Evolutionary conservation across 345 rosid genomes (phyloP), one percentile per base, ranked within the genome.

Genomic region (Lepidium africanum): DNA sequence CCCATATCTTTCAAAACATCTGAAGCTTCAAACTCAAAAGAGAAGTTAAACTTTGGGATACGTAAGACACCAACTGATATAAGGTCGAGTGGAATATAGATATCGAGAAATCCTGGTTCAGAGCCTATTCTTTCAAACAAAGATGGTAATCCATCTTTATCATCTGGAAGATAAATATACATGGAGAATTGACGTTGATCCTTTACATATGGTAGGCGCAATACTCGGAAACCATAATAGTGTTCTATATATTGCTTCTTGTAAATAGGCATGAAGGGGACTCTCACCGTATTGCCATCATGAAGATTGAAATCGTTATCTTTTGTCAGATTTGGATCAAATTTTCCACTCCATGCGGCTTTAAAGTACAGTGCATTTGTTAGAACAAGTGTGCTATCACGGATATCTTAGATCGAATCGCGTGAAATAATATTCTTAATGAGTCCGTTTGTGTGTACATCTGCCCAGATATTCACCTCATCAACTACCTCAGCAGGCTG

Each of bases 281-380:
- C 92, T 10, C 64, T 61, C 63, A 85, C 80, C n/a, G 79, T 60
- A 63, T 61, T 74, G 10, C 86, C 92, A 63, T 78, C 67, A 21
- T 75, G 63, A 63, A 85, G 91, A 67, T 83, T 64, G 67, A 90
- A 90, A 56, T 87, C 92, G 37, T 67, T 2, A 19, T 85, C 83
- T 59, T 80, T 70, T 25, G 87, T 82, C 39, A 65, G 50, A 0
- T 77, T 71, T 7, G 77, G 55, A 76, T 86, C 80, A 5, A 90
- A 86, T 59, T 72, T 81, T 11, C 78, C 77, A 47, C 38, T 71
- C 92, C 97, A 90, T 68, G 81, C 75, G 60, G 85, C 92, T 72
- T 86, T 86, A 76, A 87, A 90, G 41, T 90, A 90, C 8, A 90
- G 72, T 9, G 89, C 97, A 81, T 86, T 90, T 2, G 87, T 75